Evolutionary conservation across 2,329 filamentous ascomycete species (phyloP).

Genomic region (Fusarium sp.): DNA sequence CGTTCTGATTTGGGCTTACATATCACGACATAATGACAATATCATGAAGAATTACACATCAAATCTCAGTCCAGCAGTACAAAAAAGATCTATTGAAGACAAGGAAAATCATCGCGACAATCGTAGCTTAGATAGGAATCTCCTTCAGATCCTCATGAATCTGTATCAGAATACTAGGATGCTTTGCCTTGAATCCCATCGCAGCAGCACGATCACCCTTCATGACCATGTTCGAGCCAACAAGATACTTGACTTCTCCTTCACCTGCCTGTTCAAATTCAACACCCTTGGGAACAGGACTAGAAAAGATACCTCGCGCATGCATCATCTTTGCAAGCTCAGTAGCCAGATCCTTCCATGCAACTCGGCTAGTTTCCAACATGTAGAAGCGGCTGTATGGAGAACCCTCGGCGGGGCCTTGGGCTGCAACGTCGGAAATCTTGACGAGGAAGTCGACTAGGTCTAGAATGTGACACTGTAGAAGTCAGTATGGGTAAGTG

Average conservation of each 20-base stretch:
- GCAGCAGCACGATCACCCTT: conserved; percentile 15
- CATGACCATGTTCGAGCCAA: conserved; percentile 16
- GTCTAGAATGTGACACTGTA: not conserved
- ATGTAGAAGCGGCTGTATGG: conserved; percentile 18
- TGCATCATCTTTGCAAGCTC: conserved; percentile 8
- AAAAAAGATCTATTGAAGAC: not conserved
- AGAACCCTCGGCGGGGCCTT: not conserved
- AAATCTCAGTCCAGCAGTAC: accelerated
- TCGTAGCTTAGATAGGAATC: not conserved
- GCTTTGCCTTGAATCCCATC: not conserved
- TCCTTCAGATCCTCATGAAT: conserved; percentile 15
- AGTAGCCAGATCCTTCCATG: conserved; percentile 11
- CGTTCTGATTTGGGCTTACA: not conserved
- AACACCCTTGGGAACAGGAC: not conserved
- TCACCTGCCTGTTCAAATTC: conserved; percentile 7
- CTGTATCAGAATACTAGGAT: not conserved
- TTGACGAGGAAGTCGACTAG: conserved; percentile 5
- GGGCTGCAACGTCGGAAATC: not conserved
- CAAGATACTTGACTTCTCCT: conserved; percentile 12
- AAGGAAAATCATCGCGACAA: not conserved
- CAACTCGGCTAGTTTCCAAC: conserved; percentile 1
- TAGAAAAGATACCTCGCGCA: not conserved
- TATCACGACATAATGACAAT: conserved; percentile 1
- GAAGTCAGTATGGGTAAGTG: not conserved
- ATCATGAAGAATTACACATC: not conserved